Conservation (phyloP, 805 yeast species). For the Nakazawaea ernobii region DNA sequence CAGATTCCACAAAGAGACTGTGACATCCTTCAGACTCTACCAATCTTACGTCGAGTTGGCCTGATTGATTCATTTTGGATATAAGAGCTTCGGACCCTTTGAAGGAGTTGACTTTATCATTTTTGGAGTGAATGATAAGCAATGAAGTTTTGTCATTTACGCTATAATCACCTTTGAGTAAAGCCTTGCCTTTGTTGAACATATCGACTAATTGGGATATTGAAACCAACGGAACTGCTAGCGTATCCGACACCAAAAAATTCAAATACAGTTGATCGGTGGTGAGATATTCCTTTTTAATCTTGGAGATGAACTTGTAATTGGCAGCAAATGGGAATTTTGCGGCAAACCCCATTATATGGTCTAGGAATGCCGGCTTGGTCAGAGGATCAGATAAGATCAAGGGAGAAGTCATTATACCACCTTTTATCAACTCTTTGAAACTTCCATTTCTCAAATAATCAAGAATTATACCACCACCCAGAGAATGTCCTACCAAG, state of each 20-base stretch:
- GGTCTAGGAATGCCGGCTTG: conserved; percentile 43
- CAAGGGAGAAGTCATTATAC: conserved; percentile 54
- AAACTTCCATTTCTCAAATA: conserved; percentile 53
- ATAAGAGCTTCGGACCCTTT: conserved; percentile 41
- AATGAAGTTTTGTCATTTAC: conserved; percentile 38
- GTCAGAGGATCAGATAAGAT: conserved; percentile 52
- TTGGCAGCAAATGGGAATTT: conserved; percentile 35
- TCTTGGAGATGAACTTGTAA: conserved; percentile 45
- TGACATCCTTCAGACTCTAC: conserved; percentile 32
- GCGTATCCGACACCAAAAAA: conserved; percentile 38
- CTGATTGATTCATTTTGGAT: conserved; percentile 18
- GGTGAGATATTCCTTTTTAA: conserved; percentile 48
- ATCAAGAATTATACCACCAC: conserved; percentile 66
- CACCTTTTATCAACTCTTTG: conserved; percentile 39
- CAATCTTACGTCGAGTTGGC: conserved; percentile 23
- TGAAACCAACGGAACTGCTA: conserved; percentile 44
- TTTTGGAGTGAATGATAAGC: conserved; percentile 54
- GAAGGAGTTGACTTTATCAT: conserved; percentile 54
- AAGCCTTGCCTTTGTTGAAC: conserved; percentile 53
- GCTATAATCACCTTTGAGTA: conserved; percentile 33
- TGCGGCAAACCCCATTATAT: conserved; percentile 33
- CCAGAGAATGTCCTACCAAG: conserved; percentile 74
- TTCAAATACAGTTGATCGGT: conserved; percentile 39
- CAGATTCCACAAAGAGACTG: conserved; percentile 40
- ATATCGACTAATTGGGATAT: conserved; percentile 54